A percentile compares a stretch with the other conserved stretches of the same genome.
phyloP scores from a whole-genome alignment of 768 basidiomycete species.

The Rhodosporidiobolus odoratus region DNA sequence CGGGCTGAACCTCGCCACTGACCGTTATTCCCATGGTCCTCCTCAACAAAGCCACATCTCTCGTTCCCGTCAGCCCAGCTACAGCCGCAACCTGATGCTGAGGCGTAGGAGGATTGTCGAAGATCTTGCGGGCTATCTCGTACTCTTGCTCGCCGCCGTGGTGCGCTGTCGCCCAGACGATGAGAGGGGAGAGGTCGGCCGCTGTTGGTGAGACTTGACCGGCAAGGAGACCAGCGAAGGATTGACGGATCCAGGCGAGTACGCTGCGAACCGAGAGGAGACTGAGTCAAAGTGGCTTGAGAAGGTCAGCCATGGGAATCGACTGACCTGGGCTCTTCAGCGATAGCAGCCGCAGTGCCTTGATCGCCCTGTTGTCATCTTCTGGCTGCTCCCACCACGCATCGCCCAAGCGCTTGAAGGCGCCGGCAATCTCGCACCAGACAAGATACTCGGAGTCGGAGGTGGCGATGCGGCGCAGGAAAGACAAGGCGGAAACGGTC shows the following conservation, averaged over 20 bases:
- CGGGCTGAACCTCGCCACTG: slow-evolving; percentile 16
- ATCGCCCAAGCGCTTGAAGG: slow-evolving; percentile 55
- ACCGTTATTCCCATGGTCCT: slow-evolving; percentile 16
- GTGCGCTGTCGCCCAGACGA: not conserved
- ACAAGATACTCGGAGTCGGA: slow-evolving; percentile 57
- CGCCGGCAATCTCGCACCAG: slow-evolving; percentile 64
- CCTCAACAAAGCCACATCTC: slow-evolving; percentile 3
- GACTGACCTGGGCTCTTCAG: slow-evolving; percentile 5
- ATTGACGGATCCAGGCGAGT: slow-evolving; percentile 3
- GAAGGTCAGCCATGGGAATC: not conserved
- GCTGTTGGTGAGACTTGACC: not conserved
- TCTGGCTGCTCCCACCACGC: slow-evolving; percentile 78
- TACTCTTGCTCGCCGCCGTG: slow-evolving; percentile 21
- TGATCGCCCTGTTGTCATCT: slow-evolving; percentile 34
- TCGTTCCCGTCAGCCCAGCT: slow-evolving; percentile 12
- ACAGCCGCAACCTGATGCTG: slow-evolving; percentile 21
- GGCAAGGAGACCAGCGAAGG: slow-evolving; percentile 6
- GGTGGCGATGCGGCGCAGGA: slow-evolving; percentile 69
- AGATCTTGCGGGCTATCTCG: slow-evolving; percentile 9
- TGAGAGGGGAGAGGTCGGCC: slow-evolving; percentile 15
- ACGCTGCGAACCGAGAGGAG: not conserved
- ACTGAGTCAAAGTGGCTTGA: no score
- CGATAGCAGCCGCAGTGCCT: slow-evolving; percentile 9
- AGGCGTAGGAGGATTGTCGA: slow-evolving; percentile 22
- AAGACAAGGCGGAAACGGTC: slow-evolving; percentile 41